Evolutionary conservation across 1,139 yeast genomes (phyloP).

Genomic region (Blastobotrys apis): DNA sequence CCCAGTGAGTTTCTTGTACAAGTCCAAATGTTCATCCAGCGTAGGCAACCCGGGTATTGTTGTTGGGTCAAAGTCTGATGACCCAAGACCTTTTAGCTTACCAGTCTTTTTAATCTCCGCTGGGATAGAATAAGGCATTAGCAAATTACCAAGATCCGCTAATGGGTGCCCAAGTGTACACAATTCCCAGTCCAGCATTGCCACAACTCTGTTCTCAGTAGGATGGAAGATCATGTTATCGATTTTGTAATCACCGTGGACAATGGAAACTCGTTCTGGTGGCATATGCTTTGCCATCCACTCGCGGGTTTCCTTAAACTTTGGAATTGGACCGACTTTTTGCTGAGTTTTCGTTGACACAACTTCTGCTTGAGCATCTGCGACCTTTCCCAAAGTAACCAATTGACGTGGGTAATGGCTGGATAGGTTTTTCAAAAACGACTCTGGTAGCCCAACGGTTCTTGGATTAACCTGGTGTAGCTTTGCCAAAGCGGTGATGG

Average conservation of each 20-base stretch:
- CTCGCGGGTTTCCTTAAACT: conserved; percentile 41
- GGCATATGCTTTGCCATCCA: conserved; percentile 50
- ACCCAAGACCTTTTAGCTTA: background rate
- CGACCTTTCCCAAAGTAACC: conserved; percentile 45
- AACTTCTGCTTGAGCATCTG: conserved; percentile 41
- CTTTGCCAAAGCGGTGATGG: conserved; percentile 38
- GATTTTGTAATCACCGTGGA: conserved; percentile 63
- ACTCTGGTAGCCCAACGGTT: conserved; percentile 39
- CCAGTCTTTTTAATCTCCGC: conserved; percentile 12
- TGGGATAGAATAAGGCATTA: conserved; percentile 53
- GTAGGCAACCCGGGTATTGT: conserved; percentile 23
- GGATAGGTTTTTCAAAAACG: conserved; percentile 43
- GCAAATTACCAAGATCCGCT: conserved; percentile 55
- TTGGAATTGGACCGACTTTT: conserved; percentile 49
- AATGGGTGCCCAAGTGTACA: conserved; percentile 63
- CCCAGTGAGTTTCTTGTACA: conserved; percentile 27
- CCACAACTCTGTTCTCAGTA: conserved; percentile 45
- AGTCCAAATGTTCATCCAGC: conserved; percentile 21
- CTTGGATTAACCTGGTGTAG: conserved; percentile 52
- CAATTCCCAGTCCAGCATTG: conserved; percentile 62
- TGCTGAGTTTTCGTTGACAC: conserved; percentile 26
- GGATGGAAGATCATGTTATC: conserved; percentile 56
- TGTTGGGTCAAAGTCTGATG: conserved; percentile 14
- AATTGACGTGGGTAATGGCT: conserved; percentile 54
- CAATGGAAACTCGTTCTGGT: conserved; percentile 44